Base-by-base conservation (phyloP, 1,284 basidiomycete species). In the Heterobasidion occidentale region DNA sequence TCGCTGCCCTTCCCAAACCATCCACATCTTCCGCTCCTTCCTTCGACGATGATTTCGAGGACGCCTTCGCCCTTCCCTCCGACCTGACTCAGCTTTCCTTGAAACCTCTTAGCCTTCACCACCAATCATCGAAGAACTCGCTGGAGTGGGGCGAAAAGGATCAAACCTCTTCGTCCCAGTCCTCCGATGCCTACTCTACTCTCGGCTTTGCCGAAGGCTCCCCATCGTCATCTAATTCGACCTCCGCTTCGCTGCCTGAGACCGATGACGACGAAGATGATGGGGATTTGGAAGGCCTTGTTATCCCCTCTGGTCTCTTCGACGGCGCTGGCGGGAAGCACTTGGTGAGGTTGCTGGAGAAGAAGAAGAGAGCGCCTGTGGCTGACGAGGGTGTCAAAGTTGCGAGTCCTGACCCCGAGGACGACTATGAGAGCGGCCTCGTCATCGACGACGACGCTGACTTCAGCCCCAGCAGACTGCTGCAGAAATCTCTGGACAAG, bases 131-230 rank as follows among this genome's bases (percentile, higher is more conserved):
- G 57, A 90, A 90, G 71, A 81, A 81, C 53, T 90, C 89, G 1
- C 75, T 91, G 33, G 88, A 90, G 70, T 91, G 88, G 87, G 85
- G 86, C 38, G 88, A 90, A 71, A 86, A 82, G 68, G 87, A 91
- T 64, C 81, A 88, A 55, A 88, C 88, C 2, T 82, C 60, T 9
- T 62, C 89, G 11, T 91, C 89, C 3, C 85, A 88, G 63, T 90
- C 88, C 14, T 92, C 89, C 27, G 89, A 91, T 67, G 80, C 88
- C 6, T 90, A 88, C 64, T 90, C 88, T 42, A 78, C 83, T 44
- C 77, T 90, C 45, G 86, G 87, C 51, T 86, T 90, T 61, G 79
- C 82, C 52, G 84, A 83, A 62, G 78, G 78, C 38, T 88, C 82
- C 5, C 83, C 85, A 8, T 85, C 83, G 27, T 85, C 83, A 19